Conservation (phyloP, 768 basidiomycete species). For the Infundibulicybe gibba region DNA sequence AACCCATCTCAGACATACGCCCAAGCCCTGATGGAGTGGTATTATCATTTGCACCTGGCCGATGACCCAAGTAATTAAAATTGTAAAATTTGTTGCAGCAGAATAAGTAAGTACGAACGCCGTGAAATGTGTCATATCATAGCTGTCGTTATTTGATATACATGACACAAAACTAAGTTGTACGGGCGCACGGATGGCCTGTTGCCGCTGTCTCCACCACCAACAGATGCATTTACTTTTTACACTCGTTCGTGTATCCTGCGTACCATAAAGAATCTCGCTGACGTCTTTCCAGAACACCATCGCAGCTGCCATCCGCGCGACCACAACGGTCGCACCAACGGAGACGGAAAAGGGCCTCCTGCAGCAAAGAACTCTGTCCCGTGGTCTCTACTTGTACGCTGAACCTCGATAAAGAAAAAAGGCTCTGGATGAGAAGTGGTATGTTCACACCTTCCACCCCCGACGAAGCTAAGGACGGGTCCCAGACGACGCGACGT, state of each 20-base stretch:
- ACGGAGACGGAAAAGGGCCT: slow-evolving; percentile 68
- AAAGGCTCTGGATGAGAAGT: slow-evolving; percentile 21
- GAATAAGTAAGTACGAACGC: no score
- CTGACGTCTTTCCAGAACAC: slow-evolving; percentile 30
- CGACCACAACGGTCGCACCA: slow-evolving; percentile 42
- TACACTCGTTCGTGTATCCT: slow-evolving; percentile 41
- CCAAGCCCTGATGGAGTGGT: no score
- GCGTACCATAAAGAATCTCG: background rate
- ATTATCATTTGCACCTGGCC: no score
- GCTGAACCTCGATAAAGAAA: slow-evolving; percentile 1
- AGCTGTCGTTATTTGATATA: no score
- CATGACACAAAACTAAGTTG: no score
- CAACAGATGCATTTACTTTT: slow-evolving; percentile 77
- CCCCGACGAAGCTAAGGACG: background rate
- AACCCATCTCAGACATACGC: no score
- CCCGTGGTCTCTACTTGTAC: slow-evolving; percentile 60
- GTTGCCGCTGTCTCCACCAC: slow-evolving; percentile 42
- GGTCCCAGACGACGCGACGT: slow-evolving; percentile 57
- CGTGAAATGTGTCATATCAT: no score
- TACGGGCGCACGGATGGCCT: no score
- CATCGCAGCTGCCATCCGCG: slow-evolving; percentile 40
- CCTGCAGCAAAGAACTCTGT: slow-evolving; percentile 68
- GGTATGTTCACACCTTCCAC: slow-evolving; percentile 20
- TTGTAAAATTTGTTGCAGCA: no score
- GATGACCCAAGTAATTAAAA: no score